phyloP scores from a whole-genome alignment of 2,329 filamentous ascomycete genomes.

The Aschersonia sp. region DNA sequence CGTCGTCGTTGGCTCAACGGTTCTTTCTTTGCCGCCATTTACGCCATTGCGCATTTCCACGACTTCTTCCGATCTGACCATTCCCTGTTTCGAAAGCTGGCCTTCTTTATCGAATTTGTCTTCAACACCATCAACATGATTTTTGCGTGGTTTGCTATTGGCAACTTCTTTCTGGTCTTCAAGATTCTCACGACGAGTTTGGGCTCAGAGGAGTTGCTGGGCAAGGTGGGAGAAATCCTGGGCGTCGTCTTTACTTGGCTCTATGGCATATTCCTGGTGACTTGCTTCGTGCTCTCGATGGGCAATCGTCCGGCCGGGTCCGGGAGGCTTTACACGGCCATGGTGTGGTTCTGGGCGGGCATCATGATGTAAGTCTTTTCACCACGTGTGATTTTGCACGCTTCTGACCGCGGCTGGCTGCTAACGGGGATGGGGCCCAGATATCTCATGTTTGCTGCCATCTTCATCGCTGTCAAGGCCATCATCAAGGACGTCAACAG shows the following conservation, averaged over 20 bases:
- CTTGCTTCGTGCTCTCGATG: slow-evolving; percentile 87
- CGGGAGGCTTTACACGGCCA: slow-evolving; percentile 84
- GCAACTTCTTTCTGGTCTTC: slow-evolving; percentile 99
- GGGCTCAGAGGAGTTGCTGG: slow-evolving; percentile 52
- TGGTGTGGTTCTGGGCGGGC: slow-evolving; percentile 96
- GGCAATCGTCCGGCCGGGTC: slow-evolving; percentile 92
- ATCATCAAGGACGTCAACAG: slow-evolving; percentile 55
- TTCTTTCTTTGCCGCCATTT: slow-evolving; percentile 94
- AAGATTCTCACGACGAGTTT: slow-evolving; percentile 87
- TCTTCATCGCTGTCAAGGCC: slow-evolving; percentile 84
- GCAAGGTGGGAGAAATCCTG: slow-evolving; percentile 62
- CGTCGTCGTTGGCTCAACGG: slow-evolving; percentile 95
- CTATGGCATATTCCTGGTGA: slow-evolving; percentile 80
- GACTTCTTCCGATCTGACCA: slow-evolving; percentile 92
- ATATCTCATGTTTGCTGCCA: slow-evolving; percentile 85
- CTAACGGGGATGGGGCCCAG: slow-evolving; percentile 20
- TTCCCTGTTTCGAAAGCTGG: slow-evolving; percentile 71
- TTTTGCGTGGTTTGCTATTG: slow-evolving; percentile 96
- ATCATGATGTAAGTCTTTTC: slow-evolving; percentile 64
- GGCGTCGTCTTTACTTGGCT: slow-evolving; percentile 92
- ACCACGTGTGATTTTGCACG: no score
- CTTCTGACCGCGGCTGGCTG: no score
- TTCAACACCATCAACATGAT: slow-evolving; percentile 96
- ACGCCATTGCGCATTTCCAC: slow-evolving; percentile 88
- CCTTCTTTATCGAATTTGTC: slow-evolving; percentile 81